phyloP scores from a whole-genome alignment of 768 basidiomycete genomes.

The Lyophyllum shimeji region DNA sequence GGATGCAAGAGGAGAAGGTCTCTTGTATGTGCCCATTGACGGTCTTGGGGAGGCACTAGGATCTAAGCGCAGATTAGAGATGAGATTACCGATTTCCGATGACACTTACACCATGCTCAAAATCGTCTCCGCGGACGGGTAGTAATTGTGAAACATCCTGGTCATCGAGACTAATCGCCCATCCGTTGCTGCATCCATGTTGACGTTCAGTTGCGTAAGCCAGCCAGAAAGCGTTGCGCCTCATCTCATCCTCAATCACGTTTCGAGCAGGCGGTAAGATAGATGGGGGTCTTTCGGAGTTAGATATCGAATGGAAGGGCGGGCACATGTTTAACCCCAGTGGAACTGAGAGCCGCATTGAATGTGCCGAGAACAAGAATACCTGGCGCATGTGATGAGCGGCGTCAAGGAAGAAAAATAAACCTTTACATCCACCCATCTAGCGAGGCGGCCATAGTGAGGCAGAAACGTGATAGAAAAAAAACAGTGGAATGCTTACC shows the following conservation, averaged over 20 bases:
- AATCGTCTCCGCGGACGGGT: slow-evolving; percentile 59
- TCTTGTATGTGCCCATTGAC: slow-evolving; percentile 67
- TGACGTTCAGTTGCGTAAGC: slow-evolving; percentile 70
- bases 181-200: slow-evolving; percentile 67
- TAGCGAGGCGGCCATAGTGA: slow-evolving; percentile 24
- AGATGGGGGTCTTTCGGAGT: slow-evolving; percentile 53
- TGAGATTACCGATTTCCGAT: not conserved
- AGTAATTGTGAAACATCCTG: slow-evolving; percentile 71
- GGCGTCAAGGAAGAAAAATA: not conserved
- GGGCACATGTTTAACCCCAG: slow-evolving; percentile 68
- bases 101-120: slow-evolving; percentile 56
- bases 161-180: slow-evolving; percentile 72
- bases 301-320: slow-evolving; percentile 66
- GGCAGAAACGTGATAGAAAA: not conserved
- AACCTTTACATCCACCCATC: slow-evolving; percentile 69
- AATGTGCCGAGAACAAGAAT: slow-evolving; percentile 56
- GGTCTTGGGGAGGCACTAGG: slow-evolving; percentile 47
- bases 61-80: slow-evolving; percentile 27
- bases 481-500: slow-evolving; percentile 37
- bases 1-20: slow-evolving; percentile 64
- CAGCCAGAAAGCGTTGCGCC: slow-evolving; percentile 74
- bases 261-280: slow-evolving; percentile 60
- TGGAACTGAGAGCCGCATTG: slow-evolving; percentile 60
- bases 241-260: slow-evolving; percentile 66
- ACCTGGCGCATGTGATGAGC: slow-evolving; percentile 39